A percentile compares a stretch with the other conserved stretches of the same genome.
These are phyloP conservation scores for Paragyromitra xinjiangensis DNA, from an alignment of 495 filamentous ascomycete genomes.

Conservation along the genomic window DNA sequence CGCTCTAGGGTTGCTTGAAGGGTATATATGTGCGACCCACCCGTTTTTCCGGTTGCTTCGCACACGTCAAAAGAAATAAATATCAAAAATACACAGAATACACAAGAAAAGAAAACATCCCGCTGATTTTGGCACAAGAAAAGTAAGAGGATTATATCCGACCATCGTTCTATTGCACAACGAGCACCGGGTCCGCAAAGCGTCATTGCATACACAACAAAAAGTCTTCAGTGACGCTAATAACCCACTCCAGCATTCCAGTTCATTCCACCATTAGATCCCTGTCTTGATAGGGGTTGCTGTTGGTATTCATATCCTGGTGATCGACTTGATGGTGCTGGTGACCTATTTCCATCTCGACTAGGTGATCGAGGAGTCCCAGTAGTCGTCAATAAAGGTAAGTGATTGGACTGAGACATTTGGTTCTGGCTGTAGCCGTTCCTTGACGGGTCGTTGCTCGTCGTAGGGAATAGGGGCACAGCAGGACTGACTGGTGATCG, in stretches of 20 bases:
- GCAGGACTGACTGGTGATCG: conserved; percentile 48
- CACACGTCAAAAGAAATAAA: conserved; percentile 45
- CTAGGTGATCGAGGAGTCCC: conserved; percentile 51
- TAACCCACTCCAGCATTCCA: conserved; percentile 55
- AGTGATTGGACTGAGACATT: conserved; percentile 52
- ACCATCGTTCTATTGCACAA: conserved; percentile 50
- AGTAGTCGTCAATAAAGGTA: conserved; percentile 54
- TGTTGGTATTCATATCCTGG: conserved; percentile 40
- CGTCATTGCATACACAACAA: conserved; percentile 37
- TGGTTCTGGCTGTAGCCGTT: conserved; percentile 36
- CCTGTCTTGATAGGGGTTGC: conserved; percentile 47
- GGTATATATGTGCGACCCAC: conserved; percentile 24
- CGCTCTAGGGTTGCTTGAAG: conserved; percentile 37
- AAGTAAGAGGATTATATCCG: conserved; percentile 39
- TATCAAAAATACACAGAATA: conserved; percentile 44
- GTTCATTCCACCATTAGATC: conserved; percentile 48
- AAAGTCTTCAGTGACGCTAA: conserved; percentile 38
- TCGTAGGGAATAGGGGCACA: conserved; percentile 50
- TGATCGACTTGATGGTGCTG: conserved; percentile 41
- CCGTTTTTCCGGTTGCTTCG: conserved; percentile 31
- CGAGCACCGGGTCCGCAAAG: conserved; percentile 29
- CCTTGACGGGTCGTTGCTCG: conserved; percentile 45
- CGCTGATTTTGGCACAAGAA: conserved; percentile 43
- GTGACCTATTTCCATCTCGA: conserved; percentile 49
- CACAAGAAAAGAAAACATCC: conserved; percentile 50